A percentile compares a stretch with the other conserved stretches of the same genome.
Evolutionary conservation across 2,329 filamentous ascomycete species (phyloP).

Genomic region (Hypoxylon sp.): DNA sequence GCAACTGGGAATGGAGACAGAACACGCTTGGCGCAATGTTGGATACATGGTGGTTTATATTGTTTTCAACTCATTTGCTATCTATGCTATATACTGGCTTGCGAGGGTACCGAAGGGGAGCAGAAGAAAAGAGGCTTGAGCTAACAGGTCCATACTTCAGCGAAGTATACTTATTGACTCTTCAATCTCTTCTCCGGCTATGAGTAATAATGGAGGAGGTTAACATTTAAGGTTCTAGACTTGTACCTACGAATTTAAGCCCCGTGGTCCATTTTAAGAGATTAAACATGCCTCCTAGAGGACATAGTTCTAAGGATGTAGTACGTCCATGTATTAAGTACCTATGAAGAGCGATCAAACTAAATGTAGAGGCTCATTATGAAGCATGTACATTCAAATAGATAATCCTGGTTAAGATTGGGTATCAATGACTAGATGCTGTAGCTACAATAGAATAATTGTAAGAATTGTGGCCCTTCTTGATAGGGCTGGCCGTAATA

Average conservation of each 20-base stretch:
- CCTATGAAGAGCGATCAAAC: too few relatives aligned
- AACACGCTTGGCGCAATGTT: constrained; percentile 12
- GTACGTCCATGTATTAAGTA: too few relatives aligned
- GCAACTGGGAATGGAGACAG: constrained; percentile 5
- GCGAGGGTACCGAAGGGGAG: constrained; percentile 9
- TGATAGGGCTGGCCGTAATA: neutral
- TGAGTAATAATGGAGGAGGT: too few relatives aligned
- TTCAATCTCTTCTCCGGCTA: too few relatives aligned
- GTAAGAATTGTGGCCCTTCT: neutral
- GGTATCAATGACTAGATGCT: neutral
- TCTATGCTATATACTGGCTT: constrained; percentile 14
- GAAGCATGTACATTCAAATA: neutral
- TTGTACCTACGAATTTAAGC: too few relatives aligned
- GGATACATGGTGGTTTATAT: constrained; percentile 16
- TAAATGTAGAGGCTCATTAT: neutral
- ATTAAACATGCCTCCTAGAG: too few relatives aligned
- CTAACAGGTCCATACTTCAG: neutral
- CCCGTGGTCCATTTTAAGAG: too few relatives aligned
- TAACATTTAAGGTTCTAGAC: too few relatives aligned
- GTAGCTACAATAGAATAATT: neutral
- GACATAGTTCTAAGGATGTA: too few relatives aligned
- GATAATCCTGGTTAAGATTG: neutral
- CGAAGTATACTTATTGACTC: too few relatives aligned
- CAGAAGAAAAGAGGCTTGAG: neutral
- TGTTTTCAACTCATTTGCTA: constrained; percentile 15